Percentiles rank a stretch among this genome's conserved stretches.
phyloP scores from a whole-genome alignment of 2,329 filamentous ascomycete species.

The Pyrenophora graminea region DNA sequence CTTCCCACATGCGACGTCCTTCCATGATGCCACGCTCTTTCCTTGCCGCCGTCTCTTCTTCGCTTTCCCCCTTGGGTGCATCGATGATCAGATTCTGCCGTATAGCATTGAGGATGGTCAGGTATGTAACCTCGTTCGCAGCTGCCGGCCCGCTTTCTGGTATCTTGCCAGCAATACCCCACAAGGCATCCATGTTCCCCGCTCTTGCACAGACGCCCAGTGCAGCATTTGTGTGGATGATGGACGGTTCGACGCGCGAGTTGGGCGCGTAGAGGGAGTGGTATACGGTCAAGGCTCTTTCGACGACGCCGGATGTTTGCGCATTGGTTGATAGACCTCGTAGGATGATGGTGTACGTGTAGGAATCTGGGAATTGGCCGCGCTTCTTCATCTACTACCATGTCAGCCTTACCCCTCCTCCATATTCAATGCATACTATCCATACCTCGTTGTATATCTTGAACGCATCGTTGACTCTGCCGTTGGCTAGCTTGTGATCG shows the following conservation, averaged over 20 bases:
- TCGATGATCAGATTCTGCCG: conserved; percentile 42
- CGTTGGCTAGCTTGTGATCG: conserved; percentile 66
- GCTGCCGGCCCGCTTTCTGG: conserved; percentile 65
- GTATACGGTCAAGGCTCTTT: conserved; percentile 75
- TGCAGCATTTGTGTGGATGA: conserved; percentile 87
- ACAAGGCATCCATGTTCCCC: conserved; percentile 77
- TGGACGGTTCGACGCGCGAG: conserved; percentile 69
- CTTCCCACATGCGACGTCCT: conserved; percentile 77
- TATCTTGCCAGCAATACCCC: conserved; percentile 73
- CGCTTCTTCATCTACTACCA: conserved; percentile 87
- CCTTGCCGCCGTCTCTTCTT: conserved; percentile 31
- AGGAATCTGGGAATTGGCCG: conserved; percentile 74
- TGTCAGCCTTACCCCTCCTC: conserved; percentile 14
- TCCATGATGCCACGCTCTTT: conserved; percentile 61
- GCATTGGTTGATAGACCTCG: conserved; percentile 69
- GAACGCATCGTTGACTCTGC: conserved; percentile 66
- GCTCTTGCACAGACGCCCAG: conserved; percentile 78
- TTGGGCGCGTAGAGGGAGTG: conserved; percentile 70
- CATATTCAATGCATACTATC: neutral
- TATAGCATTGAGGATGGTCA: conserved; percentile 79
- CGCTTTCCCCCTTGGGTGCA: conserved; percentile 33
- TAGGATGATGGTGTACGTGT: conserved; percentile 85
- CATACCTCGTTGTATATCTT: conserved; percentile 86
- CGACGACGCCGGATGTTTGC: conserved; percentile 63
- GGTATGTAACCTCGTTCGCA: conserved; percentile 76